Evolutionary conservation across 2,329 filamentous ascomycete genomes (phyloP).

Genomic region (Colletotrichum tanaceti): DNA sequence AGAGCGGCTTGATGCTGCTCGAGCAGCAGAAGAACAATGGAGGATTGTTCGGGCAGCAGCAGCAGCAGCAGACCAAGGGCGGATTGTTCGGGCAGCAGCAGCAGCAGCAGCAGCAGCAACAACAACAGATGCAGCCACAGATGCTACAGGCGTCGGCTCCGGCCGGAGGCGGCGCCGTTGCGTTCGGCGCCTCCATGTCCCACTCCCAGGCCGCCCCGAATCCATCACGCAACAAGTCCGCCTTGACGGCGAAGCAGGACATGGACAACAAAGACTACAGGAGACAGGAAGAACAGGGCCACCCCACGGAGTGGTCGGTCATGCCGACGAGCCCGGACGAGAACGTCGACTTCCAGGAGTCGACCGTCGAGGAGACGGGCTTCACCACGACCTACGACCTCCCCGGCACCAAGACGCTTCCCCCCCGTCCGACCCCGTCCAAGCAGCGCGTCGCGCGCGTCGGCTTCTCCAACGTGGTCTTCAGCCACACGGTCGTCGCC

Average conservation of each 20-base stretch:
- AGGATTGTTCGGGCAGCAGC: not conserved
- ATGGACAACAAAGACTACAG: not conserved
- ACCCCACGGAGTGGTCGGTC: not conserved
- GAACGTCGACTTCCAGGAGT: slow-evolving; percentile 61
- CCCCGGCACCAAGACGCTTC: slow-evolving; percentile 66
- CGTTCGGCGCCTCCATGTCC: too few species aligned
- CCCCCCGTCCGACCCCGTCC: slow-evolving; percentile 60
- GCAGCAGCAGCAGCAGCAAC: not conserved
- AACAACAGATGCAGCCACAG: not conserved
- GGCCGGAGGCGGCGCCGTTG: too few species aligned
- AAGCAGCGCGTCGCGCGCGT: slow-evolving; percentile 72
- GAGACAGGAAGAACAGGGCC: not conserved
- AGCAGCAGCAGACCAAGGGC: not conserved
- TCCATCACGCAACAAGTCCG: not conserved
- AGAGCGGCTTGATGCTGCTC: slow-evolving; percentile 8
- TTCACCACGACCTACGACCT: slow-evolving; percentile 72
- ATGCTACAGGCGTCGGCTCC: not conserved
- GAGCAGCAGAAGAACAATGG: slow-evolving; percentile 7
- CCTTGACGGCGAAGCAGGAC: not conserved
- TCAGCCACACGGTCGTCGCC: slow-evolving; percentile 69
- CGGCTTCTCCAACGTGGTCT: slow-evolving; percentile 60
- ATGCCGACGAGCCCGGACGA: slow-evolving; percentile 30
- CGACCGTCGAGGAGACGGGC: slow-evolving; percentile 68
- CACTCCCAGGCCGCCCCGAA: too few species aligned
- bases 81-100: not conserved